Evolutionary conservation across 495 filamentous ascomycete genomes (phyloP), one percentile per base, ranked within the genome.

Genomic region (Penicillium lividum): DNA sequence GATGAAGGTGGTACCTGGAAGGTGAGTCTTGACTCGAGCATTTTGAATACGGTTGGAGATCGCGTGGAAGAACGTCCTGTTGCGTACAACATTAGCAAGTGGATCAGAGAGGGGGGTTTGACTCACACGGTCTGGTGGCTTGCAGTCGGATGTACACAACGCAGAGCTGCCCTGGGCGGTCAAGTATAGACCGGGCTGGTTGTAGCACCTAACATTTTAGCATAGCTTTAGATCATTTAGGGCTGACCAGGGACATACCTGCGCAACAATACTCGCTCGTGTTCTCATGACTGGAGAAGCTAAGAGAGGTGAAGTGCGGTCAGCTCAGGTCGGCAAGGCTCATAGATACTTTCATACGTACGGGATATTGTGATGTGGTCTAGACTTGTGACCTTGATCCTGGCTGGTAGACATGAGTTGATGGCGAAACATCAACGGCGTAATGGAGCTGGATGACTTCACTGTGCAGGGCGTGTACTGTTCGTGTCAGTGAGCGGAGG

Each of bases 321-420:
- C 8, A 16, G 46, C 27, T 31, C n/a, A 31, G n/a, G 16, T 31
- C 15, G 15, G n/a, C n/a, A n/a, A n/a, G 29, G 46, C 13, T 49
- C 15, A 49, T 49, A 4, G 11, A 8, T 31, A n/a, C 3, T 31
- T n/a, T 1, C n/a, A 3, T 25, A 10, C 29, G n/a, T 49, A 31
- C 27, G 46, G 27, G 46, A 49, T 31, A 31, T 49, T 13, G 46
- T 30, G 46, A 49, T 49, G 29, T 31, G 46, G 46, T 49, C n/a
- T 1, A 31, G 46, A 49, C 22, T 49, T 31, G 15, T 49, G 29
- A n/a, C 28, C 5, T 31, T 49, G 15, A 15, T 8, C 27, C 46
- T 49, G n/a, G 46, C 46, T 49, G 15, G n/a, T 49, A 31, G 25
- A 49, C 29, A 31, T 15, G 29, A 49, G 15, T 16, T 49, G 46